These are phyloP conservation scores for Boletellus ananiceps DNA, from an alignment of 768 basidiomycete species.

Conservation along the genomic window DNA sequence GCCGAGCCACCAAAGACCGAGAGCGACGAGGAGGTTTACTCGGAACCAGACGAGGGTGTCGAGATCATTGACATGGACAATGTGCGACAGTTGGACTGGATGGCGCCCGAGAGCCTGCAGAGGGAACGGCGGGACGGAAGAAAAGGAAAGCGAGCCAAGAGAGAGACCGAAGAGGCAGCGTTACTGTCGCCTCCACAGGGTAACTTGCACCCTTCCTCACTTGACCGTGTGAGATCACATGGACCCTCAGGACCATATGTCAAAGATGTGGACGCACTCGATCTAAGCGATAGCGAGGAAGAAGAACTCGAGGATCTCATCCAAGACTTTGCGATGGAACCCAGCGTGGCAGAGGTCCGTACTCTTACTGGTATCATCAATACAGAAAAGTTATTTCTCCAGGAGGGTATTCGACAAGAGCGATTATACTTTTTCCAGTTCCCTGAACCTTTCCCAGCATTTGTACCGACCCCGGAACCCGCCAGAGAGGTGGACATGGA, in stretches of 20 bases:
- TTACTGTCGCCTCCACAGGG: conserved; percentile 29
- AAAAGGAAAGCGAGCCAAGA: conserved; percentile 33
- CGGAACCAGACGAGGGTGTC: conserved; percentile 83
- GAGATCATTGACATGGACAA: conserved; percentile 84
- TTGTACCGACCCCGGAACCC: conserved; percentile 38
- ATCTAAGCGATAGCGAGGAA: conserved; percentile 72
- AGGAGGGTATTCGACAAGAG: conserved; percentile 57
- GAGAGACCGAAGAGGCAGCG: conserved; percentile 44
- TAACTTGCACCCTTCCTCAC: conserved; percentile 12
- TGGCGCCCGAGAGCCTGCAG: conserved; percentile 74
- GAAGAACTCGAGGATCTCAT: conserved; percentile 77
- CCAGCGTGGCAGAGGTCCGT: conserved; percentile 38
- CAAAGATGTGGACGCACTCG: conserved; percentile 50
- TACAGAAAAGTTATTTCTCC: not conserved
- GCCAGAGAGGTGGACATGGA: conserved; percentile 35
- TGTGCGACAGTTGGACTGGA: conserved; percentile 77
- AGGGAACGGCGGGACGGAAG: conserved; percentile 41
- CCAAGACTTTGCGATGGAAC: conserved; percentile 55
- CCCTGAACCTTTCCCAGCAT: conserved; percentile 78
- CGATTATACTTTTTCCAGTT: conserved; percentile 88
- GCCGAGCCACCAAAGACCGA: conserved; percentile 28
- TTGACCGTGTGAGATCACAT: not conserved
- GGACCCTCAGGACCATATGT: conserved; percentile 5
- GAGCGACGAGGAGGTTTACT: conserved; percentile 68
- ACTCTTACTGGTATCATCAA: not conserved